These are phyloP conservation scores for Acmispon strigosus DNA, from an alignment of 306 rosid genomes.

Conservation along the genomic window DNA sequence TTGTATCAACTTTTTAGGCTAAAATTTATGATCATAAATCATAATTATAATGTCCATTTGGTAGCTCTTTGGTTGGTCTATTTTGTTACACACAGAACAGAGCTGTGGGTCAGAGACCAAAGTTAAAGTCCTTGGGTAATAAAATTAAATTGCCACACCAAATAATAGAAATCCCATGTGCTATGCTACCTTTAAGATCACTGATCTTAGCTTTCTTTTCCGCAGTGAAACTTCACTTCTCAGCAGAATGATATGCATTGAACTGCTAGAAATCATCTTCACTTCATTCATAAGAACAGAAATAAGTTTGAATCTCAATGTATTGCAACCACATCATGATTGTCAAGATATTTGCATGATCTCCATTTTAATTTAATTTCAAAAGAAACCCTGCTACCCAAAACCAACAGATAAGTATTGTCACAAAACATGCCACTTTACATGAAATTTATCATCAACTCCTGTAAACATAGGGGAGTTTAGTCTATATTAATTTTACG, in stretches of 20 bases:
- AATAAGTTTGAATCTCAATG: neutral
- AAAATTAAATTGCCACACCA: neutral
- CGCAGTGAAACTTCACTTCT: neutral
- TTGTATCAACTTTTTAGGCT: neutral
- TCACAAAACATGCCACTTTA: neutral
- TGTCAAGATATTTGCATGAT: neutral
- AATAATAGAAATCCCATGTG: neutral
- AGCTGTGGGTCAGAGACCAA: neutral
- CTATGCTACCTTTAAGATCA: neutral
- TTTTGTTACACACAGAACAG: neutral
- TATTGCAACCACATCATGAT: neutral
- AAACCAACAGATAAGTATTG: neutral
- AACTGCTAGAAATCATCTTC: constrained; percentile 10
- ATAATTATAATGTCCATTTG: neutral
- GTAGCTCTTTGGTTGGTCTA: constrained; percentile 8
- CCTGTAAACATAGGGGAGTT: neutral
- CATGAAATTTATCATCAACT: neutral
- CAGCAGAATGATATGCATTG: neutral
- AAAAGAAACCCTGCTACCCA: neutral
- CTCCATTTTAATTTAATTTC: neutral
- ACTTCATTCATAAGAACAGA: neutral
- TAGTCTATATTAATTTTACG: neutral
- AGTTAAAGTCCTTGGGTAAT: neutral
- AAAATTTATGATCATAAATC: constrained; percentile 1
- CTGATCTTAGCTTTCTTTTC: constrained; percentile 3